phyloP scores from a whole-genome alignment of 2,329 filamentous ascomycete species.

The Diaporthe eres region DNA sequence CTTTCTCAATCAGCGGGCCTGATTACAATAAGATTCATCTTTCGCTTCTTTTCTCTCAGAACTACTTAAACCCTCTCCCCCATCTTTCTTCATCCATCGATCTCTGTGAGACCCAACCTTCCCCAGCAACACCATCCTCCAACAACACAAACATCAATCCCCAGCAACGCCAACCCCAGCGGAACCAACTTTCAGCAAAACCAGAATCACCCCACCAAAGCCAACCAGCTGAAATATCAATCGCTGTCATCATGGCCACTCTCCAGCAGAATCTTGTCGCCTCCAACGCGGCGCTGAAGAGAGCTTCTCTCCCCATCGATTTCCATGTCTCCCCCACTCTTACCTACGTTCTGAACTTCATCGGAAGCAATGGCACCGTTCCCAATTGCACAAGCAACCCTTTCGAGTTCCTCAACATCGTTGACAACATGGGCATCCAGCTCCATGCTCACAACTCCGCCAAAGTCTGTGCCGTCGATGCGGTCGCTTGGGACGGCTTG shows the following conservation, averaged over 20 bases:
- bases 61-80: background rate
- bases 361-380: background rate
- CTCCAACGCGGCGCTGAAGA: background rate
- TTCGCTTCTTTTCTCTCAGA: background rate
- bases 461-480: background rate
- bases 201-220: background rate
- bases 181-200: background rate
- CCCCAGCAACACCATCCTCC: background rate
- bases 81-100: background rate
- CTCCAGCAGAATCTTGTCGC: conserved; percentile 2
- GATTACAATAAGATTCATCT: background rate
- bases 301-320: background rate
- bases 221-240: background rate
- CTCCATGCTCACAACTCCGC: conserved; percentile 10
- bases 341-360: background rate
- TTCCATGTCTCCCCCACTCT: conserved; percentile 11
- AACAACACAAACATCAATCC: background rate
- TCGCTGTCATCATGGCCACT: background rate
- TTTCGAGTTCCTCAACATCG: conserved; percentile 5
- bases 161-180: background rate
- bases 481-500: background rate
- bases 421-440: conserved; percentile 28
- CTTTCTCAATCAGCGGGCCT: background rate
- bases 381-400: conserved; percentile 7
- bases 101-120: background rate